These are phyloP conservation scores for Penicillium sp. DNA, from an alignment of 2,329 filamentous ascomycete species.

Conservation along the genomic window DNA sequence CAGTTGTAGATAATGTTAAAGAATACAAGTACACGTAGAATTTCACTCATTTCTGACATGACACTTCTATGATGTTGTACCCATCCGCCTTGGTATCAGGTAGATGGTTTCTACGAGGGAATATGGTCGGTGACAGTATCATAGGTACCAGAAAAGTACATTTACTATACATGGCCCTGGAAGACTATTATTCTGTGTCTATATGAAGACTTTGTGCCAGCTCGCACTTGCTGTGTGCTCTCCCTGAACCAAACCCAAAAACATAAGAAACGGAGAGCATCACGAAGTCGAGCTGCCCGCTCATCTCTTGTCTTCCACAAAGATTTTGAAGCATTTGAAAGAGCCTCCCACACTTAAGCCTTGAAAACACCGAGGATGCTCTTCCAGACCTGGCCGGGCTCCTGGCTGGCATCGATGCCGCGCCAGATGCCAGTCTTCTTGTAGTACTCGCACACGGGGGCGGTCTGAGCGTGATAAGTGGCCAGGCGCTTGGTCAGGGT, in stretches of 20 bases:
- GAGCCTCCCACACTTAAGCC: conserved; percentile 36
- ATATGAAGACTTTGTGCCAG: conserved; percentile 22
- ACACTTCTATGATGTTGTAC: not conserved
- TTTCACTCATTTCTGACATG: not conserved
- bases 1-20: conserved; percentile 28
- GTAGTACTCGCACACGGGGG: conserved; percentile 93
- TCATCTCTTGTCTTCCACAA: conserved; percentile 30
- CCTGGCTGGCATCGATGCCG: conserved; percentile 90
- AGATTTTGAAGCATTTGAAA: conserved; percentile 50
- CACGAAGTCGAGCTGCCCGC: conserved; percentile 9
- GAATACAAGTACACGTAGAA: not conserved
- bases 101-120: not conserved
- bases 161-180: conserved; percentile 35
- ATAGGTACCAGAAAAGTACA: conserved; percentile 22
- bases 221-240: conserved; percentile 13
- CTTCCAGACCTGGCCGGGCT: conserved; percentile 95
- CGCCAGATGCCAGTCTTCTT: conserved; percentile 97
- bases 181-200: conserved; percentile 20
- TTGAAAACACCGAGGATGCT: conserved; percentile 81
- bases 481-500: conserved; percentile 90
- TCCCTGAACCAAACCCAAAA: conserved; percentile 9
- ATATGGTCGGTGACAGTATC: conserved; percentile 14
- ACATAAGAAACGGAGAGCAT: conserved; percentile 22
- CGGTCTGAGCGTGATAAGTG: conserved; percentile 92
- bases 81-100: not conserved